These are phyloP conservation scores for Fragilaria radians DNA, from an alignment of 108 stramenopile genomes.

Conservation along the genomic window DNA sequence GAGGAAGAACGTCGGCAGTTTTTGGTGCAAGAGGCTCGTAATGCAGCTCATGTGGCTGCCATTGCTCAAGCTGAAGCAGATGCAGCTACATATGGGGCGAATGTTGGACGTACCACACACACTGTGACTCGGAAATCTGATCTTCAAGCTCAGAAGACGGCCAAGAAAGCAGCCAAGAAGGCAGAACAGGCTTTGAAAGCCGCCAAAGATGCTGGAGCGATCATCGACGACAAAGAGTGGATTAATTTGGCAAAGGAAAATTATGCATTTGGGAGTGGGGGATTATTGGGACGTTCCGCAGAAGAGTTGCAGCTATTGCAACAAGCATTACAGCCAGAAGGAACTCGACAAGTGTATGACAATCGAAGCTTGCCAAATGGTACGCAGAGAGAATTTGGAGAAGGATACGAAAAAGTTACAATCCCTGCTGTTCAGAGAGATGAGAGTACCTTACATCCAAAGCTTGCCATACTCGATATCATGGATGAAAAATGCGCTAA, in stretches of 20 bases:
- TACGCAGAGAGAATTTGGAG: constrained; percentile 61
- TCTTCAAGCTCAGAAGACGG: constrained; percentile 39
- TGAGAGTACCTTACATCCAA: constrained; percentile 30
- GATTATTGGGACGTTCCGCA: constrained; percentile 13
- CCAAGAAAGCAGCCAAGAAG: constrained; percentile 54
- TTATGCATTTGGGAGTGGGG: constrained; percentile 18
- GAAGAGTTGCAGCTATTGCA: constrained; percentile 52
- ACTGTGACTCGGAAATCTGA: constrained; percentile 52
- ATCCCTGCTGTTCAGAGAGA: constrained; percentile 76
- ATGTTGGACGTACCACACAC: constrained; percentile 40
- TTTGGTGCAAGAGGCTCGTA: constrained; percentile 49
- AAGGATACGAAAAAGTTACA: constrained; percentile 64
- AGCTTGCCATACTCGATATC: constrained; percentile 52
- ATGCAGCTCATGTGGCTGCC: constrained; percentile 55
- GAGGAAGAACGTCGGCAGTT: constrained; percentile 31
- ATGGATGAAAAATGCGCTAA: constrained; percentile 37
- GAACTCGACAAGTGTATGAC: constrained; percentile 47
- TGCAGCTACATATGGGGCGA: neutral
- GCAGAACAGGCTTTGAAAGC: constrained; percentile 48
- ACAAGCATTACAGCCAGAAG: constrained; percentile 52
- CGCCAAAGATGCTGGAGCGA: constrained; percentile 72
- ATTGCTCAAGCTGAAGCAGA: constrained; percentile 46
- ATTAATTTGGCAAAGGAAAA: constrained; percentile 9
- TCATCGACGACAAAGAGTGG: constrained; percentile 51
- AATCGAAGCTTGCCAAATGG: constrained; percentile 51